Percentiles rank a stretch among this genome's conserved stretches.
These are phyloP conservation scores for Quercus phellos DNA, from an alignment of 331 rosid species.

Conservation along the genomic window DNA sequence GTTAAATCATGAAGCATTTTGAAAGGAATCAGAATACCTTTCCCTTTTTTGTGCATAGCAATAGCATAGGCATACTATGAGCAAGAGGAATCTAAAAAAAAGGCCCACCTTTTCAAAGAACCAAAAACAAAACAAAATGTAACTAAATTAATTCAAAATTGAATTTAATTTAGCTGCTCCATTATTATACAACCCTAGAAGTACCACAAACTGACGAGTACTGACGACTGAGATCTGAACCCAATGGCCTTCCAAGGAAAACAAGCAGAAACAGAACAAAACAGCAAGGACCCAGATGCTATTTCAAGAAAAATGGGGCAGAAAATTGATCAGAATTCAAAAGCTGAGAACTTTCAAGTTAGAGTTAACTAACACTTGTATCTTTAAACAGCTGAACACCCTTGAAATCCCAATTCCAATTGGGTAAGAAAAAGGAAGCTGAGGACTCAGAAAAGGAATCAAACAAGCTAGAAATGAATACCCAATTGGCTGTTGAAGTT, in stretches of 20 bases:
- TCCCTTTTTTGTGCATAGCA: conserved; percentile 3
- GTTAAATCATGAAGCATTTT: conserved; percentile 70
- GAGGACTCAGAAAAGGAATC: background rate
- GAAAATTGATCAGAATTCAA: conserved; percentile 1
- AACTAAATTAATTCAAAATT: conserved; percentile 23
- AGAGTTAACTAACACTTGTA: conserved; percentile 5
- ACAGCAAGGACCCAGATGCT: conserved; percentile 9
- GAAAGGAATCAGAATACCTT: conserved; percentile 84
- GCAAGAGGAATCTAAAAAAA: conserved; percentile 65
- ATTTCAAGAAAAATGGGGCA: background rate
- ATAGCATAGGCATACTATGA: conserved; percentile 27
- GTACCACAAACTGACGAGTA: too few species aligned
- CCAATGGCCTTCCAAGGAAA: conserved; percentile 16
- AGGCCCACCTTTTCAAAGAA: conserved; percentile 50
- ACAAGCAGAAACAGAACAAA: conserved; percentile 9
- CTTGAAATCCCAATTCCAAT: conserved; percentile 30
- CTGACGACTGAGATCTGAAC: conserved; percentile 38
- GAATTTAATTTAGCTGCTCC: conserved; percentile 21
- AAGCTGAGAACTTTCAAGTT: background rate
- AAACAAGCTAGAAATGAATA: conserved; percentile 26
- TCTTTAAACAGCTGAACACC: conserved; percentile 21
- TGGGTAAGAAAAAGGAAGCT: conserved; percentile 28
- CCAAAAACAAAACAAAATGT: conserved; percentile 29
- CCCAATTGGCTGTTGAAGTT: conserved; percentile 18
- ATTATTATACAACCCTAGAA: conserved; percentile 26